Conservation (phyloP, 2,329 filamentous ascomycete genomes). For the Cercospora sp. region DNA sequence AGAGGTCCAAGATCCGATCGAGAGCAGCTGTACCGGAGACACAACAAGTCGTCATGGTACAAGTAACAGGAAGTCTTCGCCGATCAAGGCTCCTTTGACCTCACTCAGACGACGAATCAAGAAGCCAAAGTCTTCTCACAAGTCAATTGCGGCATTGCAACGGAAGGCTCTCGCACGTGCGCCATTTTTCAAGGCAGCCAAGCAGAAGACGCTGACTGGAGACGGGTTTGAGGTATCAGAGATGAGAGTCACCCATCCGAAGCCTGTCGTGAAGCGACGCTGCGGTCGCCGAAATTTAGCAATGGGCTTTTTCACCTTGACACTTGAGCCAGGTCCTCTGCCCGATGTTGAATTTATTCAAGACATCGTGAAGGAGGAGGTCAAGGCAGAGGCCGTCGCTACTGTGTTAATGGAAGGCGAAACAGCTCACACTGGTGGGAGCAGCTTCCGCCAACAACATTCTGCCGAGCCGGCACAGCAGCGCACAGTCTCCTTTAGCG, state of each 20-base stretch:
- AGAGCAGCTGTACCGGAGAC: constrained; percentile 8
- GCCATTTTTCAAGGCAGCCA: constrained; percentile 9
- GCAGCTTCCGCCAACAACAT: neutral
- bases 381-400: neutral
- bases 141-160: constrained; percentile 20
- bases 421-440: neutral
- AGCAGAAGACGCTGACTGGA: constrained; percentile 10
- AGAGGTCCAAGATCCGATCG: constrained; percentile 25
- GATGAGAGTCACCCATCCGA: constrained; percentile 14
- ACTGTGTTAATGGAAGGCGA: neutral
- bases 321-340: constrained; percentile 29
- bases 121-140: constrained; percentile 25
- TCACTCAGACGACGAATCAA: constrained; percentile 29
- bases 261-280: neutral
- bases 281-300: constrained; percentile 7
- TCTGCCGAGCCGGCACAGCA: neutral
- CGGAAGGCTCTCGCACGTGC: constrained; percentile 17
- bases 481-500: constrained; percentile 26
- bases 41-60: neutral
- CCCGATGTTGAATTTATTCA: constrained; percentile 31
- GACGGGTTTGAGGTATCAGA: constrained; percentile 31
- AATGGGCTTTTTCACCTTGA: constrained; percentile 22
- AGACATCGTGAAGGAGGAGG: constrained; percentile 2
- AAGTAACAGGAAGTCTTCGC: neutral
- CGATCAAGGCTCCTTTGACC: constrained; percentile 24